These are phyloP conservation scores for Flaveria bidentis DNA, from an alignment of 129 eudicot genomes.

Conservation along the genomic window DNA sequence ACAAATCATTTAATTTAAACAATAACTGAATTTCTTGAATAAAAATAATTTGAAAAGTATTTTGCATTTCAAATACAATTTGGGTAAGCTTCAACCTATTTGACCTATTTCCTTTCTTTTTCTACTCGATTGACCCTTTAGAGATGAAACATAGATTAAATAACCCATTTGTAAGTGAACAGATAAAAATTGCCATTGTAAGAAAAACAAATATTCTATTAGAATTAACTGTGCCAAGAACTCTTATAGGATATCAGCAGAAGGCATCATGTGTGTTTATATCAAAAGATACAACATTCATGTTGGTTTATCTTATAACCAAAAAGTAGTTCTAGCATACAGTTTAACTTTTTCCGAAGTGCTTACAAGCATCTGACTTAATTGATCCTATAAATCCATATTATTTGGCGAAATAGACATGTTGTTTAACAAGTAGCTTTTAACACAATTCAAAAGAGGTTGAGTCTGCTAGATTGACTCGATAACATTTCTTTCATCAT, in stretches of 20 bases:
- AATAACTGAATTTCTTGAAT: background rate
- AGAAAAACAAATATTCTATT: background rate
- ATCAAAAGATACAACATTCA: background rate
- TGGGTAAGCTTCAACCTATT: background rate
- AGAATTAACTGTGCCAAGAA: background rate
- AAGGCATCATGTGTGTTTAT: background rate
- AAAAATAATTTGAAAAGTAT: background rate
- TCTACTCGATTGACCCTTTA: background rate
- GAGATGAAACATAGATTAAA: background rate
- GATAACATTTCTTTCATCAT: too few relatives aligned
- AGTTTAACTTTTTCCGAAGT: background rate
- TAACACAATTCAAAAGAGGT: background rate
- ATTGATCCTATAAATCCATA: background rate
- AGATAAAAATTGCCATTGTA: background rate
- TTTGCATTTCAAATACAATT: background rate
- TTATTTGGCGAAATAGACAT: background rate
- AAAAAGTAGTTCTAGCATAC: background rate
- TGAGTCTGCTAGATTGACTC: background rate
- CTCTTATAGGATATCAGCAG: background rate
- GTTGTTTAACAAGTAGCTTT: background rate
- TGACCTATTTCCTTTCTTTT: background rate
- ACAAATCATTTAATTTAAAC: background rate
- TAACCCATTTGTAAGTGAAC: background rate
- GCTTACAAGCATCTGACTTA: slow-evolving; percentile 22
- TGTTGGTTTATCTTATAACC: background rate